Evolutionary conservation across 1,139 yeast species (phyloP), one percentile per base, ranked within the genome.

Genomic region (Sugiyamaella pinicola): DNA sequence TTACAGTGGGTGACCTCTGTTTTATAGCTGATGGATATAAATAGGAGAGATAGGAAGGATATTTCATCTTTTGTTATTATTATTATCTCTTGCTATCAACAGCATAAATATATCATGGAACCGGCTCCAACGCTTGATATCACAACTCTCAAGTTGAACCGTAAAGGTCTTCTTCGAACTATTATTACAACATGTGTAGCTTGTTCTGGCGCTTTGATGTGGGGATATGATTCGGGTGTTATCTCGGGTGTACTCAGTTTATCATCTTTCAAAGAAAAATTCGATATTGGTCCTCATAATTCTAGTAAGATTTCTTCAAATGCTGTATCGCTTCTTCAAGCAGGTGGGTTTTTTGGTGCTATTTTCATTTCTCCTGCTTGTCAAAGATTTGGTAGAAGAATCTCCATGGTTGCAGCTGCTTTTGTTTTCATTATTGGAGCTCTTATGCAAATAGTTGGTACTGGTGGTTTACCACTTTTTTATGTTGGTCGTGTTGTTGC

Each of bases 261-360:
- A 82, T 69, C 74, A 24, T 77, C 75, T 57, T 81, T 80, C 59
- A 70, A 75, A 55, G 69, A 68, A 29, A 69, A 73, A 13, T 74
- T 78, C 62, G 77, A 78, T 70, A 74, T 43, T 66, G 71, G 59
- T 63, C 49, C 57, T 18, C 43, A 12, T 49, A 50, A 51, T 24
- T 52, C 66, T 9, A 56, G 58, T 15, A 19, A 37, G 5, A 76
- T 89, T 0, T 84, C 82, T 57, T 96, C 96, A 42, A 87, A 91
- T 59, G 88, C 91, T 64, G 91, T 98, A 0, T 86, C 96, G 21
- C 93, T 96, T n/a, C 91, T 96, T 49, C 87, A 97, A 1, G 79
- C 91, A 46, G 98, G 98, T 55, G 96, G 97, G 5, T 76, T 91
- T 58, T 73, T 69, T 7, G 73, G 71, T 3, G 69, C 74, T 18